phyloP scores from a whole-genome alignment of 176 grass and related monocot genomes.

The Oryza australiensis region DNA sequence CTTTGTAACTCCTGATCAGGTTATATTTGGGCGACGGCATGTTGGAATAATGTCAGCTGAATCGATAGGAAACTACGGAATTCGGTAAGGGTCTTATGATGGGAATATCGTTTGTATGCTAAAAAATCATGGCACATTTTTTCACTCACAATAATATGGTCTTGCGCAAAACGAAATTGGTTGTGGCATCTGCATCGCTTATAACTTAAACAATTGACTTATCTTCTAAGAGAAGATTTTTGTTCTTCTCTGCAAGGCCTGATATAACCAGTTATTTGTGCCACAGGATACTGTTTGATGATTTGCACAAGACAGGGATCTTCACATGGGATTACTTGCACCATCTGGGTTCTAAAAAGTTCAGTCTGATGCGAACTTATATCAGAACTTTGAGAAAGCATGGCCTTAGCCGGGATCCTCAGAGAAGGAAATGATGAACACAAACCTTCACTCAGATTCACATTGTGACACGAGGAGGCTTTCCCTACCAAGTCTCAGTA shows the following conservation, averaged over 20 bases:
- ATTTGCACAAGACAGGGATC: constrained; percentile 96
- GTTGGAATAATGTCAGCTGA: constrained; percentile 96
- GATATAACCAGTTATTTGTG: constrained; percentile 8
- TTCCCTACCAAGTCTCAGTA: no score
- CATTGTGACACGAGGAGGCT: neutral
- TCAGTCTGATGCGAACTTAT: constrained; percentile 65
- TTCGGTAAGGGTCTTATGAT: constrained; percentile 53
- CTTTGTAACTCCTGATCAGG: neutral
- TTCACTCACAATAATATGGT: neutral
- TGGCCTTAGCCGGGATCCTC: constrained; percentile 70
- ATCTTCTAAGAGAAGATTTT: neutral
- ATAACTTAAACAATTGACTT: neutral
- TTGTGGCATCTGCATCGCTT: neutral
- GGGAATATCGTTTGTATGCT: neutral
- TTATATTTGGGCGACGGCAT: constrained; percentile 54
- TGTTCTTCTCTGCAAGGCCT: neutral
- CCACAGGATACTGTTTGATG: constrained; percentile 79
- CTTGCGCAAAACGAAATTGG: neutral
- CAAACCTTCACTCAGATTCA: neutral
- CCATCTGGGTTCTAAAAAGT: constrained; percentile 80
- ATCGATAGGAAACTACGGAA: constrained; percentile 81
- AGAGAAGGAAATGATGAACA: constrained; percentile 52
- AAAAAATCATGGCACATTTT: neutral
- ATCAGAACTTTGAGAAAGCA: constrained; percentile 86
- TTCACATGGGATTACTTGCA: constrained; percentile 98